phyloP scores from a whole-genome alignment of 768 basidiomycete genomes.

The Boletus subcaerulescens region DNA sequence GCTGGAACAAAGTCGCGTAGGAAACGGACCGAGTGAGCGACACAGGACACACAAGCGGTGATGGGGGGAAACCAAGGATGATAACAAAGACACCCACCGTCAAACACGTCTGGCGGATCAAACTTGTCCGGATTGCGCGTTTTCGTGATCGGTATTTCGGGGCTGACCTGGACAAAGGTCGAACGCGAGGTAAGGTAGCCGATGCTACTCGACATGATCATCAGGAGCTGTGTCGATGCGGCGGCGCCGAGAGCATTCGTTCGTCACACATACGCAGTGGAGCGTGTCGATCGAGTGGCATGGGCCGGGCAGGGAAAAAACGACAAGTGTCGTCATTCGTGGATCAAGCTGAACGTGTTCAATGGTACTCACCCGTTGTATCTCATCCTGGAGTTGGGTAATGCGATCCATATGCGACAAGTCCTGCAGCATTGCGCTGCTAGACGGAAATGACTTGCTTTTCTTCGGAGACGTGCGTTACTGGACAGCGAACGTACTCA shows the following conservation, averaged over 20 bases:
- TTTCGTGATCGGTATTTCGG: constrained; percentile 82
- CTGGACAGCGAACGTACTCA: constrained; percentile 1
- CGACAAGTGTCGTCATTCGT: too few relatives aligned
- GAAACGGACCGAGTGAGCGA: neutral
- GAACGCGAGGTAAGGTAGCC: constrained; percentile 75
- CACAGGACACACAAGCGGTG: neutral
- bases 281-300: too few relatives aligned
- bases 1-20: constrained; percentile 39
- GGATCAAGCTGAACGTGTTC: neutral
- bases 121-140: constrained; percentile 67
- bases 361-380: constrained; percentile 62
- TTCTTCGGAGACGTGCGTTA: constrained; percentile 14
- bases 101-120: constrained; percentile 70
- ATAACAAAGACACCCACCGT: constrained; percentile 44
- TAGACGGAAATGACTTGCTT: constrained; percentile 3
- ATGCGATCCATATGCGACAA: constrained; percentile 94
- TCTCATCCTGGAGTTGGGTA: constrained; percentile 92
- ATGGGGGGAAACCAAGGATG: too few relatives aligned
- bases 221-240: constrained; percentile 56
- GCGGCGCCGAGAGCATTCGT: too few relatives aligned
- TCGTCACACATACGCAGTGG: too few relatives aligned
- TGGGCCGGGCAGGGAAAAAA: neutral
- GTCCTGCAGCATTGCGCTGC: constrained; percentile 89
- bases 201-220: constrained; percentile 83
- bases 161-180: constrained; percentile 74